A percentile compares a stretch with the other conserved stretches of the same genome.
Conservation (phyloP, 768 basidiomycete species). For the Pluteus cervinus region DNA sequence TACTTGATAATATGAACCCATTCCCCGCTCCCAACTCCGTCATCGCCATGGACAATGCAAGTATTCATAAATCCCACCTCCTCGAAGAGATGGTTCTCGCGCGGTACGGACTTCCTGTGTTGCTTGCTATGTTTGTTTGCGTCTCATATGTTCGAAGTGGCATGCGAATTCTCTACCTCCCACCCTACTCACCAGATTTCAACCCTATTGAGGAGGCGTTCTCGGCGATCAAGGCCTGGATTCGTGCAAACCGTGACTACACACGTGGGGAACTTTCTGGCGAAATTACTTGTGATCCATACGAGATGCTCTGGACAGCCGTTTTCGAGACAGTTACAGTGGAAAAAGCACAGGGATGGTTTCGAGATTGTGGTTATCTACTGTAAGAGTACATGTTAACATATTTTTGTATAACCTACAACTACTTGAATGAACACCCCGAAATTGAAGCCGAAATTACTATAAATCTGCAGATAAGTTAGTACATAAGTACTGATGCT, state of each 20-base stretch:
- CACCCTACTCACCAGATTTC: constrained; percentile 21
- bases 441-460: too few relatives aligned
- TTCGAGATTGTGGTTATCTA: constrained; percentile 15
- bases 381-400: too few relatives aligned
- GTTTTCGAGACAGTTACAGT: constrained; percentile 11
- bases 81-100: constrained; percentile 22
- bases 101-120: constrained; percentile 15
- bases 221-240: constrained; percentile 13
- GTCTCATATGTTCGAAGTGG: constrained; percentile 5
- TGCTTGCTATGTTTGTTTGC: background rate
- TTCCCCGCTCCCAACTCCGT: constrained; percentile 27
- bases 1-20: constrained; percentile 19
- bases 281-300: too few relatives aligned
- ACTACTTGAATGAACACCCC: too few relatives aligned
- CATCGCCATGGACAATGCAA: constrained; percentile 31
- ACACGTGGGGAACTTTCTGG: too few relatives aligned
- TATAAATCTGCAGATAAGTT: too few relatives aligned
- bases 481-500: too few relatives aligned
- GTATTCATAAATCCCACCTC: constrained; percentile 24
- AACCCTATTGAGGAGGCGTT: constrained; percentile 25
- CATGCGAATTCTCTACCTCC: constrained; percentile 16
- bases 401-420: too few relatives aligned
- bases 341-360: constrained; percentile 16
- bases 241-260: constrained; percentile 11
- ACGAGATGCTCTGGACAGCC: too few relatives aligned